Evolutionary conservation across 306 rosid species (phyloP).

Genomic region (Inga leiocalycina): DNA sequence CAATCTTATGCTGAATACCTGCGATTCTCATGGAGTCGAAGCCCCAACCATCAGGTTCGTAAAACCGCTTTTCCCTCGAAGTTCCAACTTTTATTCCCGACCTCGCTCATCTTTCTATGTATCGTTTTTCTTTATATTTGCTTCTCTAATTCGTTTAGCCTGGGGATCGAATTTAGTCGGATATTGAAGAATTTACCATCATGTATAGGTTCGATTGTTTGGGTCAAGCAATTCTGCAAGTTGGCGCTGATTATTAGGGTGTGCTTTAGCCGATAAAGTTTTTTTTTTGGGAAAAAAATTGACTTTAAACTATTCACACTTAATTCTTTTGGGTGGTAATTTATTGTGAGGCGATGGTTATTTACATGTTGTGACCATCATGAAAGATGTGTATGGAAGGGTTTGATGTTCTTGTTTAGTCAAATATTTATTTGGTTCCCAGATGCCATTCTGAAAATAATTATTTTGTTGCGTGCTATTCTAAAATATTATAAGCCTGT

Average conservation of each 20-base stretch:
- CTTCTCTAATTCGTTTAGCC: background rate
- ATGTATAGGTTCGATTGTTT: background rate
- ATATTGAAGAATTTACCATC: background rate
- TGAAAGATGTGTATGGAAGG: background rate
- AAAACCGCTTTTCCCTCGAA: background rate
- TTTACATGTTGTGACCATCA: background rate
- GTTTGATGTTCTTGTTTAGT: background rate
- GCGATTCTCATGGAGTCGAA: slow-evolving; percentile 15
- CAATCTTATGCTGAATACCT: background rate
- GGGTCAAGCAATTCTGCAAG: background rate
- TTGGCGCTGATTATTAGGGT: background rate
- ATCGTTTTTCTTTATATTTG: background rate
- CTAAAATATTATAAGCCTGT: background rate
- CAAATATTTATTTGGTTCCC: background rate
- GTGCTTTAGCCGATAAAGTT: background rate
- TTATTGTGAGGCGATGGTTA: background rate
- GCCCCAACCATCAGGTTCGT: slow-evolving; percentile 17
- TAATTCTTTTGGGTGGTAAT: background rate
- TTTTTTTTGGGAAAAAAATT: background rate
- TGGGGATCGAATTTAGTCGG: background rate
- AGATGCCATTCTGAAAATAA: background rate
- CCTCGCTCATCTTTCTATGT: background rate
- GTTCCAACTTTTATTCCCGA: background rate
- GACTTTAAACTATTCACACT: background rate
- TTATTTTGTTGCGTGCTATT: background rate